Evolutionary conservation across 2,329 filamentous ascomycete species (phyloP), one percentile per base, ranked within the genome.

Genomic region (Cordyceps fumosorosea): DNA sequence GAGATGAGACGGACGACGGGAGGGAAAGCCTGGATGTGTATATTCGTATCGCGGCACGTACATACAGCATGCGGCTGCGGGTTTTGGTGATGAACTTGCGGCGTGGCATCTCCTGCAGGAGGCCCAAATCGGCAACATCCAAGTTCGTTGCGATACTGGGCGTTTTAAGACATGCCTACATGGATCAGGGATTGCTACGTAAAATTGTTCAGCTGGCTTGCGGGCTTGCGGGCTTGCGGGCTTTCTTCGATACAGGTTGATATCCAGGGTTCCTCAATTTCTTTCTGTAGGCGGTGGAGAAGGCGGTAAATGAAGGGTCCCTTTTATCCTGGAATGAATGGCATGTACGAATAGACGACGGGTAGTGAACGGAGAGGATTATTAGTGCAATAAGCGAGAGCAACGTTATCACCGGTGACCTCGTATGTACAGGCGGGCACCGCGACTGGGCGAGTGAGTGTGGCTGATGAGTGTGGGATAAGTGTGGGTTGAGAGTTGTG

Each of bases 121-220:
- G 14, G 40, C 40, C 40, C 20, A 11, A 47, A 24, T 12, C 18
- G 44, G 44, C n/a, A 47, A 54, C 40, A 44, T 44, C 40, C 40
- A n/a, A n/a, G 6, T 7, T n/a, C 18, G 12, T n/a, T 8, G 14
- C 40, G 40, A 44, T 44, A 18, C 40, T n/a, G 40, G 40, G 18
- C 18, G 18, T 42, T 42, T 16, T 42, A 42, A 11, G 10, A 6
- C 5, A 18, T 29, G 53, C 22, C 6, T 48, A 29, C 44, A 57
- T 57, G 55, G 55, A 57, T 57, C 44, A 48, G 32, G 29, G 55
- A 50, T 57, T 45, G 44, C 37, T n/a, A n/a, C 16, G 40, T 44
- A 44, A 16, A 44, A 48, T 16, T 56, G 22, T 50, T 50, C 55
- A 57, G 55, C 55, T 57, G 18, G 18, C 37, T 29, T 29, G 55